Evolutionary conservation across 192 early-diverging fungal genomes (phyloP), one percentile per base, ranked within the genome.

Genomic region (Coemansia sp.): DNA sequence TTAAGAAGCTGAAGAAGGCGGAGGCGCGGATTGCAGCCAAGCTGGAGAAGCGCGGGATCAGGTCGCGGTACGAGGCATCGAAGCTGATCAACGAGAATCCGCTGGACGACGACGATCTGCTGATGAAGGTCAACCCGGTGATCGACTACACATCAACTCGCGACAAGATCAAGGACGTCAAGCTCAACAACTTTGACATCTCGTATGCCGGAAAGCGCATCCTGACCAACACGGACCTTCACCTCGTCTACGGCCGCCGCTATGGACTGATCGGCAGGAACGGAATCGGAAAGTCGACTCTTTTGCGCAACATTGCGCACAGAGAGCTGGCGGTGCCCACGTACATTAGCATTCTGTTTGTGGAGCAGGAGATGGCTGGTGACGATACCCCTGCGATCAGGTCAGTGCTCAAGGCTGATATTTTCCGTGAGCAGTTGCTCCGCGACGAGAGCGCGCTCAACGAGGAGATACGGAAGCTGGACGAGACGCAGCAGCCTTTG

Each of bases 281-380:
- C 84, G 92, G 92, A 84, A 91, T 91, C 41, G 91, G 91, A 50
- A 93, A 93, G 69, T 90, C 90, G 10, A 94, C 92, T 20, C 79
- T 94, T 1, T 55, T 94, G 55, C 83, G 88, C 31, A 88, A 90
- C 45, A 87, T 94, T 54, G 84, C 89, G 23, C 72, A 83, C 61
- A 89, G 95, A 68, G 97, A 99, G 75, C 78, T 99, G 62, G 80
- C 82, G 15, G 85, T 96, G 17, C 94, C 95, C 30, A 83, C 86
- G 0, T 94, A 99, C 69, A 95, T 99, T 63, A 87, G 89, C 56
- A 90, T 99, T 62, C 77, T 98, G 60, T 93, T 98, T 83, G 97
- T 99, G 42, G 97, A 99, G 68, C 97, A 99, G 69, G 97, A 99
- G 77, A 94, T 99, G 84, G 78, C 79, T 50, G 96, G 94, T 64